A percentile compares a stretch with the other conserved stretches of the same genome.
Conservation (phyloP, 2,329 filamentous ascomycete genomes). For the Arthroderma sp. region DNA sequence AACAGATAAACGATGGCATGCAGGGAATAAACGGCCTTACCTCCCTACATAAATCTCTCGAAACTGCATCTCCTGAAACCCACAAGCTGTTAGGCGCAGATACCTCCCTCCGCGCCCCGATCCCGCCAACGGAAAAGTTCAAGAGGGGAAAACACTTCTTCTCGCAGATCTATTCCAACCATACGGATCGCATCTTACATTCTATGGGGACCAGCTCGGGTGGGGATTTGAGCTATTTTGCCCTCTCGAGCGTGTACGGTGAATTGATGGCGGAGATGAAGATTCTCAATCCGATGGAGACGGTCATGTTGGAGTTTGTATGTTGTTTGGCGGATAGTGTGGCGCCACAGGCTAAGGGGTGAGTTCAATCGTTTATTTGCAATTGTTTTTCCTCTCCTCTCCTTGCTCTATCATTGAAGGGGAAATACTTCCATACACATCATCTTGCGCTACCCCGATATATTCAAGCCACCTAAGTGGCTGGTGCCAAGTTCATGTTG, state of each 20-base stretch:
- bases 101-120: constrained; percentile 11
- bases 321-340: constrained; percentile 18
- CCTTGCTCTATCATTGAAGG: background rate
- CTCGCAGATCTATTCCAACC: constrained; percentile 16
- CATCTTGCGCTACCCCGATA: too few species aligned
- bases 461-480: background rate
- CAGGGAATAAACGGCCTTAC: constrained; percentile 16
- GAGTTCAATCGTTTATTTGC: constrained; percentile 4
- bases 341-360: constrained; percentile 19
- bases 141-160: constrained; percentile 18
- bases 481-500: background rate
- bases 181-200: constrained; percentile 15
- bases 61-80: constrained; percentile 9
- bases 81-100: constrained; percentile 9
- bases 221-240: constrained; percentile 18
- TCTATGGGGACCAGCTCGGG: constrained; percentile 16
- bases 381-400: background rate
- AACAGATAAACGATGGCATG: background rate
- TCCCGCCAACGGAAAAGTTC: constrained; percentile 11
- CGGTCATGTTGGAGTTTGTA: constrained; percentile 19
- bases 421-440: background rate
- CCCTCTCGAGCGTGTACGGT: constrained; percentile 18
- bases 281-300: constrained; percentile 15
- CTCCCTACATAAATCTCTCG: constrained; percentile 14
- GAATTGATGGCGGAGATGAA: constrained; percentile 16